phyloP scores from a whole-genome alignment of 805 yeast genomes.

The Candida tammaniensis region DNA sequence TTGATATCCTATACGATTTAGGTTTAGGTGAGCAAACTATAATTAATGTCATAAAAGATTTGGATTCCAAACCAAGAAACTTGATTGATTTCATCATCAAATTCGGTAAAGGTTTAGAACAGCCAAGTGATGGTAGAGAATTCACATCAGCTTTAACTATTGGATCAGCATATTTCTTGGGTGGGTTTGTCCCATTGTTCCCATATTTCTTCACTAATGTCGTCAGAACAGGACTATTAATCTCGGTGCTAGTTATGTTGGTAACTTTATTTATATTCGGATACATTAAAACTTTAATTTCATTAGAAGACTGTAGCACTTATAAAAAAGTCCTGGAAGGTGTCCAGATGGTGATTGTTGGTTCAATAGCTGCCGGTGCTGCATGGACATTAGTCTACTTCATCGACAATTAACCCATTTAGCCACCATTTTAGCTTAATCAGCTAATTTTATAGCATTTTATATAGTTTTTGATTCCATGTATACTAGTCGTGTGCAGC shows the following conservation, averaged over 20 bases:
- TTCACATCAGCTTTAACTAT: conserved; percentile 84
- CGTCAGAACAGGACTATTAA: conserved; percentile 73
- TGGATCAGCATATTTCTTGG: conserved; percentile 83
- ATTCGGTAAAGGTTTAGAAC: conserved; percentile 90
- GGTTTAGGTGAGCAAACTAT: conserved; percentile 73
- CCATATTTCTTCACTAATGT: conserved; percentile 83
- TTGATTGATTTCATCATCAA: conserved; percentile 85
- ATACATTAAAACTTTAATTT: conserved; percentile 74
- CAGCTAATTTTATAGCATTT: too few species aligned
- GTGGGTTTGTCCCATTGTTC: conserved; percentile 87
- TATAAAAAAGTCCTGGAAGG: conserved; percentile 72
- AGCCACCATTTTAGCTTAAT: too few species aligned
- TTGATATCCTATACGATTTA: conserved; percentile 75
- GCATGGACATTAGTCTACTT: conserved; percentile 90
- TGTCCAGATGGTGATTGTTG: conserved; percentile 87
- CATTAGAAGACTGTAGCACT: conserved; percentile 70
- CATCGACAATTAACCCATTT: conserved; percentile 44
- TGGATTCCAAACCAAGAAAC: conserved; percentile 71
- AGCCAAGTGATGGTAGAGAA: conserved; percentile 92
- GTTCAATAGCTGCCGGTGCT: conserved; percentile 96
- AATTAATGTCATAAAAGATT: conserved; percentile 68
- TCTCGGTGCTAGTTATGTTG: conserved; percentile 77
- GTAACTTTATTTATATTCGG: conserved; percentile 88
- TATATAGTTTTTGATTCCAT: too few species aligned
- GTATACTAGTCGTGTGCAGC: not conserved